Evolutionary conservation across 345 rosid species (phyloP).

Genomic region (Citrus mangshanensis): DNA sequence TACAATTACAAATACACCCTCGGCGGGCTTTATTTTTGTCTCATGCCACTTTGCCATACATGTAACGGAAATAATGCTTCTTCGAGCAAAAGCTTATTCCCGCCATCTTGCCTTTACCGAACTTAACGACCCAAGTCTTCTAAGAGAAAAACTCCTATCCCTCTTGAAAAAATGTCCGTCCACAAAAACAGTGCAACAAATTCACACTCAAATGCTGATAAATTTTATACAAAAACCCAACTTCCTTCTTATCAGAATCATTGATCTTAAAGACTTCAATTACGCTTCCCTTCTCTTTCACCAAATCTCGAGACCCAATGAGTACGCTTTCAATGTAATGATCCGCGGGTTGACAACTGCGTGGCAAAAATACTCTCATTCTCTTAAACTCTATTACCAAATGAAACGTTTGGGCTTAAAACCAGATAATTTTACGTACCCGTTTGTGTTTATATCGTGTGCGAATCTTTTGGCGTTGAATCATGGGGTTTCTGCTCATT

Average conservation of each 20-base stretch:
- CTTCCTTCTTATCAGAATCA: slow-evolving; percentile 63
- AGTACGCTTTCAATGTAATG: slow-evolving; percentile 77
- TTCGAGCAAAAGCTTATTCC: slow-evolving; percentile 1
- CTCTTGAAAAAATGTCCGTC: slow-evolving; percentile 42
- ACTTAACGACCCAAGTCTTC: background rate
- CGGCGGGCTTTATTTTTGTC: too few species aligned
- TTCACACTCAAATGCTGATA: slow-evolving; percentile 67
- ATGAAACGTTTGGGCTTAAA: slow-evolving; percentile 55
- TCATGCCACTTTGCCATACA: background rate
- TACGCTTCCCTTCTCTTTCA: slow-evolving; percentile 63
- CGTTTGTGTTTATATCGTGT: slow-evolving; percentile 65
- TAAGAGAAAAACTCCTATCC: slow-evolving; percentile 32
- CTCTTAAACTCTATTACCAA: slow-evolving; percentile 47
- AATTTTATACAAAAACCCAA: slow-evolving; percentile 47
- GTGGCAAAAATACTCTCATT: slow-evolving; percentile 42
- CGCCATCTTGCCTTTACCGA: background rate
- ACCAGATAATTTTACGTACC: slow-evolving; percentile 73
- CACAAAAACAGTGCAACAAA: slow-evolving; percentile 44
- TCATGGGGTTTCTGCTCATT: slow-evolving; percentile 57
- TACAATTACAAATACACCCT: too few species aligned
- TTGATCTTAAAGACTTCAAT: slow-evolving; percentile 49
- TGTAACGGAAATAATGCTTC: background rate
- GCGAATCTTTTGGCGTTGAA: slow-evolving; percentile 45
- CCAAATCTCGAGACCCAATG: slow-evolving; percentile 51
- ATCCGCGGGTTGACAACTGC: slow-evolving; percentile 66